Evolutionary conservation across 2,329 filamentous ascomycete species (phyloP), one percentile per base, ranked within the genome.

Genomic region (Sphaerulina vaccinii): DNA sequence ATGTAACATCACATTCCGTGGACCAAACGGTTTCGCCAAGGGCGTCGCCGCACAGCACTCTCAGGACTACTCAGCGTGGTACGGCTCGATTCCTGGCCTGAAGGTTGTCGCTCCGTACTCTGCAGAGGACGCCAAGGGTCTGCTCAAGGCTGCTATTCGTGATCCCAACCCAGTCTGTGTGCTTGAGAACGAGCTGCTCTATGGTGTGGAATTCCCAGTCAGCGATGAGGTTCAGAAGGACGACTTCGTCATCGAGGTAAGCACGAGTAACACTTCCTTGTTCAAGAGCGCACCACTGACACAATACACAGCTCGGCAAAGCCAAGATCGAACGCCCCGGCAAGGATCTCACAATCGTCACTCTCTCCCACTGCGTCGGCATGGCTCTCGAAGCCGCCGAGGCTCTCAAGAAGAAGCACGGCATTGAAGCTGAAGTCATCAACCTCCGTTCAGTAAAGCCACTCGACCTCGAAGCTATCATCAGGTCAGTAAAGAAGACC

Each of bases 1-100:
- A 67, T 99, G 93, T 79, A 97, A 97, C 80, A 92, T 99, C 76
- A 97, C 93, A 65, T 99, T 99, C 87, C 91, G 93, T 72, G 93
- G 93, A 49, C 93, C 93, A 75, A 99, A 99, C 78, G 93, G 93
- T 68, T 99, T 99, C 74, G 93, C 93, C 57, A 71, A 92, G 56
- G 93, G 93, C 82, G 93, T 99, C 67, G 93, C 79, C 61, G 93
- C 93, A 55, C 93, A 99, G 81, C 93, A 99, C 81, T 97, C 93
- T 46, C 93, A 99, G 79, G 93, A 99, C 73, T 99, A 95, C 81
- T 89, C 89, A 45, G 90, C 92, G 58, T 99, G 93, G 93, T 99
- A 99, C 77, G 93, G 92, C 71, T 95, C 90, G 75, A 93, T 99
- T 67, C 93, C 93, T 46, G 93, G 93, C 64, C 79, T 99, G 67